A percentile compares a stretch with the other conserved stretches of the same genome.
Conservation (phyloP, 2,329 filamentous ascomycete genomes). For the Alternaria arbusti region DNA sequence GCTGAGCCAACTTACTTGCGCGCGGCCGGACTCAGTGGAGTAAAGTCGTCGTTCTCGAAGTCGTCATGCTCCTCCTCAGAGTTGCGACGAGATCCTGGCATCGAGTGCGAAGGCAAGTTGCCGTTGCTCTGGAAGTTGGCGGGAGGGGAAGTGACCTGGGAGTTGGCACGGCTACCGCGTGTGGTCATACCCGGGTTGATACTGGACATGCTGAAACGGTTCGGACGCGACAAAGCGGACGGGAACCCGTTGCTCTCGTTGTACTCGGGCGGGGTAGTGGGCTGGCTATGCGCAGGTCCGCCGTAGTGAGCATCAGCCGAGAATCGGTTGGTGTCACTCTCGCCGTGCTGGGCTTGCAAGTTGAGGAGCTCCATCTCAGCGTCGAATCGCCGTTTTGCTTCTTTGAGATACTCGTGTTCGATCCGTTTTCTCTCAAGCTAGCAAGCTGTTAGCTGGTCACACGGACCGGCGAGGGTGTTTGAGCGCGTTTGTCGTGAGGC, state of each 20-base stretch:
- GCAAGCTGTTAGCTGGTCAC: conserved; percentile 37
- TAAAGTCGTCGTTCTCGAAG: conserved; percentile 75
- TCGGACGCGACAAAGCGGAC: conserved; percentile 80
- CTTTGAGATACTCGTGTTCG: conserved; percentile 88
- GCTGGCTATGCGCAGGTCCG: conserved; percentile 78
- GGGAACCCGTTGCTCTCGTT: conserved; percentile 79
- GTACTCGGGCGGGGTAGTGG: conserved; percentile 94
- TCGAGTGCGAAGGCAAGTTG: conserved; percentile 79
- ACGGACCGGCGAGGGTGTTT: conserved; percentile 18
- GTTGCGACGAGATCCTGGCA: conserved; percentile 85
- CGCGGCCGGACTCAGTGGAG: conserved; percentile 40
- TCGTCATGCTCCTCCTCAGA: conserved; percentile 86
- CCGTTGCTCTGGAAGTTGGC: conserved; percentile 59
- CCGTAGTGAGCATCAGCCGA: conserved; percentile 77
- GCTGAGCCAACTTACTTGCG: conserved; percentile 43
- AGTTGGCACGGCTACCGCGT: conserved; percentile 76
- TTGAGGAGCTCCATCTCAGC: conserved; percentile 91
- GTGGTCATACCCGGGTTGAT: conserved; percentile 67
- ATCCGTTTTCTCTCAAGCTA: conserved; percentile 93
- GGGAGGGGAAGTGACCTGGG: conserved; percentile 80
- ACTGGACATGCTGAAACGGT: conserved; percentile 88
- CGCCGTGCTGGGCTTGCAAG: conserved; percentile 80
- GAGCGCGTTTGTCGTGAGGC: conserved; percentile 15
- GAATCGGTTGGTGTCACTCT: conserved; percentile 83
- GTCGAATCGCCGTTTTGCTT: conserved; percentile 88